Base-by-base conservation (phyloP, 495 filamentous ascomycete genomes). In the Aspergillus biplanus region DNA sequence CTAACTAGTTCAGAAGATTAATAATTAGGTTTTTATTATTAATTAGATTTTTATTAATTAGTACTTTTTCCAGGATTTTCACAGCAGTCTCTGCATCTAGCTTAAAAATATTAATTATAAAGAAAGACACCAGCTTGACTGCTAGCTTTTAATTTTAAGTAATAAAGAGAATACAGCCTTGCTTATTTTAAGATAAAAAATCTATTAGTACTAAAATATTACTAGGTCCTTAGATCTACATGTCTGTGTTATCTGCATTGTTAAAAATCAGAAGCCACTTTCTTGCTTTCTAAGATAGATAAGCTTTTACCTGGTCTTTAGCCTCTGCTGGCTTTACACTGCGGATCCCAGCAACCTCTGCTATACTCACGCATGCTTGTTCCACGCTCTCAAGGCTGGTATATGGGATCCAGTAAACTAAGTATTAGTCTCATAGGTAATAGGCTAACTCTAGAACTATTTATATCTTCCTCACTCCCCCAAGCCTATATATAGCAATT, bases 381-480 rank as follows among this genome's bases (percentile, higher is more conserved):
- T 85, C 70, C 21, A 86, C 73, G 47, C 55, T 76, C 52, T 71
- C 76, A 2, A 57, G 35, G 58, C 69, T 83, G 16, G 70, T 68
- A 11, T 71, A 75, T 11, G 73, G 73, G 15, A 85, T 71, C 83
- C 82, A 87, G 69, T 84, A 80, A 39, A 86, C 65, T 3, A 78
- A 83, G 61, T 69, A 82, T 52, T 68, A 58, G 3, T 78, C 65
- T 66, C 72, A 78, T 18, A 75, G 63, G 57, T 74, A 67, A 61
- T 83, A 80, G 1, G 75, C 77, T 49, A 84, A 58, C 64, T 82
- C 75, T n/a, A 87, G 67, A 2, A 75, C 82, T 32, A 86, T 66
- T 64, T 83, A 80, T 13, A 82, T 83, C 65, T 85, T 86, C 4
- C 81, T 78, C 32, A 83, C 69, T 15, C 81, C 82, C 2, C 80